phyloP scores from a whole-genome alignment of 2,329 filamentous ascomycete genomes.

The Monilinia fructicola region DNA sequence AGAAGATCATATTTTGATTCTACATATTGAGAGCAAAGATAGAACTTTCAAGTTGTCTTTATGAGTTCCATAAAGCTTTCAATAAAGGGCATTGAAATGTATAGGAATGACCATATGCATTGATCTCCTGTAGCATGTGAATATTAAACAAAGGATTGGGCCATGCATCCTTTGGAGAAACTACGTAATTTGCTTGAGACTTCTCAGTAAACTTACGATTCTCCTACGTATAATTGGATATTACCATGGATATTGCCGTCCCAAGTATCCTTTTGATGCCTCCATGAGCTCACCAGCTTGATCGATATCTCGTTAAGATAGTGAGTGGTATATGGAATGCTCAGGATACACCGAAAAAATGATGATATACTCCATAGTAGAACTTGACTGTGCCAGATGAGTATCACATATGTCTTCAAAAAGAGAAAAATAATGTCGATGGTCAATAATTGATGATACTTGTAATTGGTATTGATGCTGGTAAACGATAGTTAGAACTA shows the following conservation, averaged over 20 bases:
- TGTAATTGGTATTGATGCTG: background rate
- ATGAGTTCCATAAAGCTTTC: background rate
- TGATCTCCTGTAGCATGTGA: background rate
- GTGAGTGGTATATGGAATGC: background rate
- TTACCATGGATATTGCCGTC: background rate
- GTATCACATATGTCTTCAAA: background rate
- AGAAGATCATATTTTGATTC: background rate
- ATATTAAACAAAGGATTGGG: conserved; percentile 3
- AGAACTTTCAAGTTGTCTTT: background rate
- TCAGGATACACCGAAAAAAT: background rate
- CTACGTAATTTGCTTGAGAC: background rate
- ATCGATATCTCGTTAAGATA: background rate
- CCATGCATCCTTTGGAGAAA: background rate
- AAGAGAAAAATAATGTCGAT: background rate
- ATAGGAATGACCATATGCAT: background rate
- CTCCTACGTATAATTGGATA: background rate
- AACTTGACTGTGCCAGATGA: background rate
- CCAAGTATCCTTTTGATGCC: background rate
- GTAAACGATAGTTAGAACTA: too few species aligned
- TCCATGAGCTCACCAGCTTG: background rate
- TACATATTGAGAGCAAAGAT: conserved; percentile 1
- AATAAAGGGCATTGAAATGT: conserved; percentile 13
- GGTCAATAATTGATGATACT: background rate
- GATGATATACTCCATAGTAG: background rate
- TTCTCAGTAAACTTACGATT: conserved; percentile 6